Evolutionary conservation across 768 basidiomycete species (phyloP), one percentile per base, ranked within the genome.

Genomic region (Tremella fuciformis): DNA sequence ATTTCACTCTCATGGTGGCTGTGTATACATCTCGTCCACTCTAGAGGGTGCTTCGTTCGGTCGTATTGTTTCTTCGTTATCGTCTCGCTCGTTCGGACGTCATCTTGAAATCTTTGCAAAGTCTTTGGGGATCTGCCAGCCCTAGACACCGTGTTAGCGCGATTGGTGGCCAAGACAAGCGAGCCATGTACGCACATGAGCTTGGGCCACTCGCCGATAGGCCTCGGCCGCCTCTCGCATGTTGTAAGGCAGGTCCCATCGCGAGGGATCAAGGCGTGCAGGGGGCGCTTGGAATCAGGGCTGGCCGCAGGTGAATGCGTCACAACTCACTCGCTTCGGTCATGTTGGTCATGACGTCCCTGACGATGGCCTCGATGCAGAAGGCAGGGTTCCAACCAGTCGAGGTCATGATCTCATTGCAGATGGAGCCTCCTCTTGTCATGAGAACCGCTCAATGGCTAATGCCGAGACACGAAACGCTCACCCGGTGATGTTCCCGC

Each of bases 191-290:
- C 18, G 9, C 16, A 65, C 80, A 71, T 89, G 87, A 1, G 83
- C 79, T 0, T 71, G 73, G 11, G 87, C 87, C 0, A 86, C 88
- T 21, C 86, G 77, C 66, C 83, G 83, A 67, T 81, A 88, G 2
- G 85, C 86, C 15, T 76, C 80, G 39, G 88, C 65, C 0, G 87
- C 83, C 67, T 88, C 87, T 2, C 77, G 64, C 26, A 85, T 80
- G 1, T 70, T 69, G 66, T 87, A 87, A 0, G 73, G 66, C 21
- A 76, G 76, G 38, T 59, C 46, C 56, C 67, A 69, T 15, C 15
- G 11, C 8, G 22, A 13, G 13, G 53, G 26, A 21, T 69, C 67
- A 25, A 69, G 50, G 48, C 58, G 22, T 1, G 67, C 67, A 4
- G 65, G 65, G 9, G 65, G 65, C 1, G 54, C 53, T n/a, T 54